These are phyloP conservation scores for Graphiopsis chlorocephala DNA, from an alignment of 2,329 filamentous ascomycete species.

Conservation along the genomic window DNA sequence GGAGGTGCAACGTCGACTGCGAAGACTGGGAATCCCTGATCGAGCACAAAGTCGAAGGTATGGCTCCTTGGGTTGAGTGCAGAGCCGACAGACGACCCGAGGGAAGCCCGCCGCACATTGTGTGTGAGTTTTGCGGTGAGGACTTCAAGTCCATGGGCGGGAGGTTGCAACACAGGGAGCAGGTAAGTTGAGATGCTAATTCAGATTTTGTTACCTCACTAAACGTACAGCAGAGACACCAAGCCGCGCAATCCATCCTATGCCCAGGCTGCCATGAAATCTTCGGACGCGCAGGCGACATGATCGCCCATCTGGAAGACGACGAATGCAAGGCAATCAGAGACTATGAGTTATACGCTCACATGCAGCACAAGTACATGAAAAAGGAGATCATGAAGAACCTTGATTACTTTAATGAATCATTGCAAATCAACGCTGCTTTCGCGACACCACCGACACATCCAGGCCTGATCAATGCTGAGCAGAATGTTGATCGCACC, in stretches of 20 bases:
- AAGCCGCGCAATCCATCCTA: conserved; percentile 47
- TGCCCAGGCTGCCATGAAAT: conserved; percentile 52
- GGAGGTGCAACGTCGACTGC: conserved; percentile 41
- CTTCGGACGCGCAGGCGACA: conserved; percentile 48
- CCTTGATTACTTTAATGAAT: conserved; percentile 25
- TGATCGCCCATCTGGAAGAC: conserved; percentile 56
- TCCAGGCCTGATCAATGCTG: conserved; percentile 13
- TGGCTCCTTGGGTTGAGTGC: conserved; percentile 29
- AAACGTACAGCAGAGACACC: conserved; percentile 43
- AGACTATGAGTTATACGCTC: conserved; percentile 44
- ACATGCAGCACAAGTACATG: conserved; percentile 51
- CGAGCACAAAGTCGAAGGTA: conserved; percentile 35
- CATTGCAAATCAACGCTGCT: conserved; percentile 18
- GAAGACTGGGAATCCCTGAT: conserved; percentile 32
- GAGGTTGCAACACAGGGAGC: conserved; percentile 50
- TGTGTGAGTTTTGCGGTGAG: conserved; percentile 56
- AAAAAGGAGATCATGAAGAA: conserved; percentile 37
- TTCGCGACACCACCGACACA: neutral
- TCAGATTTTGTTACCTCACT: neutral
- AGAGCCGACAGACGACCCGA: conserved; percentile 16
- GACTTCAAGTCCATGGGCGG: conserved; percentile 56
- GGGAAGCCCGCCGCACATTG: conserved; percentile 43
- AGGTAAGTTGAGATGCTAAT: conserved; percentile 37
- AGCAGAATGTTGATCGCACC: conserved; percentile 26
- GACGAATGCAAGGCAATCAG: conserved; percentile 48